Evolutionary conservation across 139 green algal genomes (phyloP), one percentile per base, ranked within the genome.

Genomic region (Tetraselmis chui): DNA sequence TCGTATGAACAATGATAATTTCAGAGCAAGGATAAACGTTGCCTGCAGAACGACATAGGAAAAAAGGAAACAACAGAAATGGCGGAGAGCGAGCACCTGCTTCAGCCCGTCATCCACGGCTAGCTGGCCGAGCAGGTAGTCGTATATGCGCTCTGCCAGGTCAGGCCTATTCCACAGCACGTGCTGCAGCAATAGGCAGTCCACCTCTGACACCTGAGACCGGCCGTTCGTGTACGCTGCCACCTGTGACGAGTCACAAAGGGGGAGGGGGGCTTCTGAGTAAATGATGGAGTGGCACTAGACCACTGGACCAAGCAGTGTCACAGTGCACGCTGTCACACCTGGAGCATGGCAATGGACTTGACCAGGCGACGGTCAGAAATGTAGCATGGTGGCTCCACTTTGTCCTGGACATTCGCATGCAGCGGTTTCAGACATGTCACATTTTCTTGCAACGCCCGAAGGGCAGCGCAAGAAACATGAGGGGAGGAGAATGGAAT

Each of bases 331-430:
- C n/a, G n/a, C n/a, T n/a, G 76, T 5, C 26, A 28, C 25, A 86
- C 88, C 83, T 89, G 83, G 77, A 93, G 79, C 23, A 93, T 76
- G 29, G 80, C 87, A 11, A 97, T 87, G 0, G 91, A 82, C 90
- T 98, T 98, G 85, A 98, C 92, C 78, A 98, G 92, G 75, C 95
- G 91, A 24, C 95, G 89, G 89, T 98, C 95, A 0, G 88, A 94
- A 0, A 98, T 92, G 77, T 98, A 98, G 30, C 97, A 89, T 0
- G 94, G 93, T 1, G 94, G 95, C 89, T 98, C 95, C 78, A 91
- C 92, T 87, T 97, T 97, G 84, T 98, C 93, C 85, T 97, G 93
- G 29, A 82, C n/a, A n/a, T n/a, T n/a, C n/a, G n/a, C n/a, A n/a
- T n/a, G n/a, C n/a, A n/a, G n/a, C n/a, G n/a, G n/a, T n/a, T n/a